Conservation (phyloP, 2,329 filamentous ascomycete genomes). For the Diaporthe citri region DNA sequence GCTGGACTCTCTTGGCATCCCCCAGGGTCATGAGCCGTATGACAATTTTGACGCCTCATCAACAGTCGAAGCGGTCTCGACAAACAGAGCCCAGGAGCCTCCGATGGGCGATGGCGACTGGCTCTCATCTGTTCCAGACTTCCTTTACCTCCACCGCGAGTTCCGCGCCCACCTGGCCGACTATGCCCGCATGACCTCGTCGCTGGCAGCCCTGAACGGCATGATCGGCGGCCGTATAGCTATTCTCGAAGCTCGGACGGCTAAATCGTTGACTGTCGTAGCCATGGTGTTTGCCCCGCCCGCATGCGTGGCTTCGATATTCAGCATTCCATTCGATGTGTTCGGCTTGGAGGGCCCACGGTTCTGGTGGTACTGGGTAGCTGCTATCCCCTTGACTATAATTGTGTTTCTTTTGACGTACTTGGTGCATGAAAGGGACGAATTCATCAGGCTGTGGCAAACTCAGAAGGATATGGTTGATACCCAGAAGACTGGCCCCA, state of each 20-base stretch:
- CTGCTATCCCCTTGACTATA: slow-evolving; percentile 30
- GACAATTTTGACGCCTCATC: background rate
- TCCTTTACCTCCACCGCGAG: slow-evolving; percentile 33
- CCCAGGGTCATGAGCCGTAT: slow-evolving; percentile 23
- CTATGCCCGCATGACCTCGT: slow-evolving; percentile 37
- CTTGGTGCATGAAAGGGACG: slow-evolving; percentile 33
- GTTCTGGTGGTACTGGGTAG: slow-evolving; percentile 34
- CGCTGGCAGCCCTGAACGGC: slow-evolving; percentile 44
- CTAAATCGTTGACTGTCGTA: slow-evolving; percentile 20
- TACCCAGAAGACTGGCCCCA: background rate
- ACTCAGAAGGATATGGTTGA: background rate
- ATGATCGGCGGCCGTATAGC: slow-evolving; percentile 37
- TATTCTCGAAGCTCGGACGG: slow-evolving; percentile 34
- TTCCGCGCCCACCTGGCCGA: slow-evolving; percentile 33
- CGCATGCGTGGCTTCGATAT: slow-evolving; percentile 34
- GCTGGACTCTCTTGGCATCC: slow-evolving; percentile 26
- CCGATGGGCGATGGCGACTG: background rate
- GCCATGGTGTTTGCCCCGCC: slow-evolving; percentile 31
- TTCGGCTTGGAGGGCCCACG: background rate
- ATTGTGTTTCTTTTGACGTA: slow-evolving; percentile 34
- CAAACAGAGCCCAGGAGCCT: too few species aligned
- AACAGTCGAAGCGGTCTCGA: background rate
- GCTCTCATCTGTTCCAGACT: slow-evolving; percentile 11
- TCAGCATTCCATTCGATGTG: slow-evolving; percentile 22
- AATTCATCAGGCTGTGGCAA: slow-evolving; percentile 21